A percentile compares a stretch with the other conserved stretches of the same genome.
These are phyloP conservation scores for Emmonsiellopsis sp. DNA, from an alignment of 2,329 filamentous ascomycete species.

Conservation along the genomic window DNA sequence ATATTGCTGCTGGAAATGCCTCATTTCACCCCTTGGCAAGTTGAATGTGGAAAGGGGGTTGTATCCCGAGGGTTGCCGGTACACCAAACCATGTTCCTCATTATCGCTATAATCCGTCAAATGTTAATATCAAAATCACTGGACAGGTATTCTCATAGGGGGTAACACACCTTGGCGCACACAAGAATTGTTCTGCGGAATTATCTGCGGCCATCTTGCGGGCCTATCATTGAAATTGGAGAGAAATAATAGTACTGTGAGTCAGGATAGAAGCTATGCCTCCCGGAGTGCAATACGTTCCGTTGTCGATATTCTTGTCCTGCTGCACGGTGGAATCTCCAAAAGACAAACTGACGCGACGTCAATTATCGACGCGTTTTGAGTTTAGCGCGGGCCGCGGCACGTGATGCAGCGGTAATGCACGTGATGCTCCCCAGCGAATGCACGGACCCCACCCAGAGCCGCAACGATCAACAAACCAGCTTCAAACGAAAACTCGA, in stretches of 20 bases:
- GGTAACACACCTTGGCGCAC: slow-evolving; percentile 19
- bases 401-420: background rate
- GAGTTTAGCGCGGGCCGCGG: background rate
- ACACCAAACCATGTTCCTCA: slow-evolving; percentile 31
- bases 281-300: background rate
- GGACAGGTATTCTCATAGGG: background rate
- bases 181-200: slow-evolving; percentile 16
- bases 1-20: slow-evolving; percentile 88
- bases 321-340: background rate
- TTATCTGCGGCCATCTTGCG: slow-evolving; percentile 5
- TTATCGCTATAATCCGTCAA: slow-evolving; percentile 17
- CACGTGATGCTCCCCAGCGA: background rate
- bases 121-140: slow-evolving; percentile 3
- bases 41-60: slow-evolving; percentile 65
- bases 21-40: slow-evolving; percentile 53
- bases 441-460: background rate
- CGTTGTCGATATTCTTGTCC: background rate
- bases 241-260: background rate
- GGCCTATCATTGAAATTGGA: background rate
- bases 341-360: background rate
- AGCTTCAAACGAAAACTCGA: too few relatives aligned
- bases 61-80: slow-evolving; percentile 55
- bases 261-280: too few relatives aligned
- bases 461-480: too few relatives aligned
- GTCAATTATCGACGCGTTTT: slow-evolving; percentile 6